A percentile compares a stretch with the other conserved stretches of the same genome.
Conservation (phyloP, 2,329 filamentous ascomycete genomes). For the Colletotrichum lini region DNA sequence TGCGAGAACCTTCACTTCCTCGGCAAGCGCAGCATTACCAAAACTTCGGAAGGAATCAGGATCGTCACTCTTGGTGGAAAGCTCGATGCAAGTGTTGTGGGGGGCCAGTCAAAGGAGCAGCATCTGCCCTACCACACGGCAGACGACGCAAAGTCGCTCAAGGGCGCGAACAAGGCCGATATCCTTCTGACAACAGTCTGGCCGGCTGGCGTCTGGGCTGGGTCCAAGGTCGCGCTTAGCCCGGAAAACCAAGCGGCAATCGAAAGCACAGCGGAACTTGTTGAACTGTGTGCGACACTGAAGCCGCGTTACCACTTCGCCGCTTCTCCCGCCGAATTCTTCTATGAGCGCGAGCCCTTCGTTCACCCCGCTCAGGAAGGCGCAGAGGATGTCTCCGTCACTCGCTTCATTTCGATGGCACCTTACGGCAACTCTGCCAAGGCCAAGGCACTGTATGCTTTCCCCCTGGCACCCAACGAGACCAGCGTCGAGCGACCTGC, state of each 20-base stretch:
- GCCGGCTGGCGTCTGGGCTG: conserved; percentile 80
- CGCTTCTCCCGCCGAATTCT: conserved; percentile 74
- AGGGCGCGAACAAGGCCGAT: conserved; percentile 84
- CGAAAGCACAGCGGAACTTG: conserved; percentile 74
- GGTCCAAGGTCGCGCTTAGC: conserved; percentile 75
- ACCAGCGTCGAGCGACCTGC: conserved; percentile 72
- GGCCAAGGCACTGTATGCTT: conserved; percentile 86
- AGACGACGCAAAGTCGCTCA: conserved; percentile 81
- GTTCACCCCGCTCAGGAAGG: conserved; percentile 72
- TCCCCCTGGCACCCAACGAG: conserved; percentile 77
- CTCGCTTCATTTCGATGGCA: conserved; percentile 92
- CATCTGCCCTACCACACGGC: conserved; percentile 84
- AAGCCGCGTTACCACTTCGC: conserved; percentile 96
- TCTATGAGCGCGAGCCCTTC: conserved; percentile 95
- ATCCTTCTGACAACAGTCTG: conserved; percentile 90
- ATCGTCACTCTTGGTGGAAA: conserved; percentile 89
- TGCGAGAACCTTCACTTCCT: conserved; percentile 94
- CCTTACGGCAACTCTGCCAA: conserved; percentile 82
- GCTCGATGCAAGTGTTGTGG: conserved; percentile 72
- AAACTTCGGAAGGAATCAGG: conserved; percentile 89
- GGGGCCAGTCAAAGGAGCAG: conserved; percentile 77
- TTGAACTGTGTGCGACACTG: conserved; percentile 82
- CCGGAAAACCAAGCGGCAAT: conserved; percentile 67
- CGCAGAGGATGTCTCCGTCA: conserved; percentile 72
- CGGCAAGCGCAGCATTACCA: conserved; percentile 87